phyloP scores from a whole-genome alignment of 2,329 filamentous ascomycete species.

The Neopestalotiopsis sp. region DNA sequence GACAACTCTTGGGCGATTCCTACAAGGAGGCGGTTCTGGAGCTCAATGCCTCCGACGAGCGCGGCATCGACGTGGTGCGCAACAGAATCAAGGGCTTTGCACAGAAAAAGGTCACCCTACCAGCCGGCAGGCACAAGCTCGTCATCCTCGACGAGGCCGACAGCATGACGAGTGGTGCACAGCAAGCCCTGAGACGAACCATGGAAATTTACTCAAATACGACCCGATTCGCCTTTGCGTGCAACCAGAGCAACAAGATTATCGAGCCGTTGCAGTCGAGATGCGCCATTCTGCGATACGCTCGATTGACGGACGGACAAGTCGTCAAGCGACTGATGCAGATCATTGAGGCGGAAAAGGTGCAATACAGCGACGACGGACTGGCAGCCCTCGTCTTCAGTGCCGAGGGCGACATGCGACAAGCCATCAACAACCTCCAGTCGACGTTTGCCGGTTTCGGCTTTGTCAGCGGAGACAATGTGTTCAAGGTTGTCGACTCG shows the following conservation, averaged over 20 bases:
- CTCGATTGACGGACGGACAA: constrained; percentile 89
- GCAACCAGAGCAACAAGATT: constrained; percentile 99
- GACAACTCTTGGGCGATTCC: constrained; percentile 86
- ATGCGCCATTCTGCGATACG: constrained; percentile 94
- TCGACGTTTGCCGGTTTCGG: constrained; percentile 93
- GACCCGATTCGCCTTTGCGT: constrained; percentile 96
- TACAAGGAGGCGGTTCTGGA: constrained; percentile 98
- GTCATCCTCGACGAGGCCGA: constrained; percentile 98
- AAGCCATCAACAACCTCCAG: constrained; percentile 98
- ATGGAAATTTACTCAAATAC: constrained; percentile 99
- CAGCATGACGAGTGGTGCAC: constrained; percentile 95
- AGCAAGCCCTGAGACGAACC: constrained; percentile 91
- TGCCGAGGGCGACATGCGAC: constrained; percentile 97
- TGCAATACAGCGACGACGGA: constrained; percentile 90
- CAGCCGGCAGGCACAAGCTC: constrained; percentile 88
- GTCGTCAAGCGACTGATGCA: constrained; percentile 90
- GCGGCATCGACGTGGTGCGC: constrained; percentile 96
- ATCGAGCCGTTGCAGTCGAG: constrained; percentile 98
- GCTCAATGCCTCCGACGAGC: constrained; percentile 94
- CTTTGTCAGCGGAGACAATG: constrained; percentile 96
- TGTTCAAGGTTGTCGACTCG: constrained; percentile 96
- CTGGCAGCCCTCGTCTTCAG: constrained; percentile 96
- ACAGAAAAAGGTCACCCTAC: constrained; percentile 97
- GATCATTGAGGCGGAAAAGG: constrained; percentile 90
- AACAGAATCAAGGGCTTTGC: constrained; percentile 98